Percentiles rank a stretch among this genome's conserved stretches.
phyloP scores from a whole-genome alignment of 2,329 filamentous ascomycete genomes.

The Aspergillus carbonarius region DNA sequence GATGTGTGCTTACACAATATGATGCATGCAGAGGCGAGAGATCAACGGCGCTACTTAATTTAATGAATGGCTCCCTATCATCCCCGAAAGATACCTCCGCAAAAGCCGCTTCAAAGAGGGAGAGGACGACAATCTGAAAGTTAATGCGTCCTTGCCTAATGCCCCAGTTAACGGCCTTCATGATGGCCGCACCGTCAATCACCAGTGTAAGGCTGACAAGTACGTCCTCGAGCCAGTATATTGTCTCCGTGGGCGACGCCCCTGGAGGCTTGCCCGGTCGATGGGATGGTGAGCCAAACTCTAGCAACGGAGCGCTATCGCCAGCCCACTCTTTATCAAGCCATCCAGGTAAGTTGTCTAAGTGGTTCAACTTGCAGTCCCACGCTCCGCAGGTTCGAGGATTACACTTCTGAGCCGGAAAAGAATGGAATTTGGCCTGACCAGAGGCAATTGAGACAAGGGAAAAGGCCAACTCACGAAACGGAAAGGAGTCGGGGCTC shows the following conservation, averaged over 20 bases:
- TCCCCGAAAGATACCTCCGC: background rate
- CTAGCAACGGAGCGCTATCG: constrained; percentile 8
- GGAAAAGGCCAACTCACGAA: constrained; percentile 10
- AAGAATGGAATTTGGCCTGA: constrained; percentile 7
- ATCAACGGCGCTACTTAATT: background rate
- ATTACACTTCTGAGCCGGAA: background rate
- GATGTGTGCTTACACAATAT: constrained; percentile 10
- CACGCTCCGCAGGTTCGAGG: background rate
- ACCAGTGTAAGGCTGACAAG: constrained; percentile 11
- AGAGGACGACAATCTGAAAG: constrained; percentile 9
- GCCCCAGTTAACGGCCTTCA: constrained; percentile 6
- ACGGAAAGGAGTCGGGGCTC: constrained; percentile 11
- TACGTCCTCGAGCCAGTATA: constrained; percentile 10
- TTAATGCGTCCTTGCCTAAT: background rate
- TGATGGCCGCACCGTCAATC: constrained; percentile 7
- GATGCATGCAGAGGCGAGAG: constrained; percentile 6
- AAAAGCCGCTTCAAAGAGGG: constrained; percentile 4
- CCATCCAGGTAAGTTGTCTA: background rate
- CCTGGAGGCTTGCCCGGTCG: constrained; percentile 11
- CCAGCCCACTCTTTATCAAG: constrained; percentile 1
- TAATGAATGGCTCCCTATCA: background rate
- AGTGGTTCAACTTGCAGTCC: background rate
- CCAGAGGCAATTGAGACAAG: constrained; percentile 10
- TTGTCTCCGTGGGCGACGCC: constrained; percentile 7
- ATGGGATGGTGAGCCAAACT: constrained; percentile 8